phyloP scores from a whole-genome alignment of 2,329 filamentous ascomycete species.

The Aspergillus transmontanensis region DNA sequence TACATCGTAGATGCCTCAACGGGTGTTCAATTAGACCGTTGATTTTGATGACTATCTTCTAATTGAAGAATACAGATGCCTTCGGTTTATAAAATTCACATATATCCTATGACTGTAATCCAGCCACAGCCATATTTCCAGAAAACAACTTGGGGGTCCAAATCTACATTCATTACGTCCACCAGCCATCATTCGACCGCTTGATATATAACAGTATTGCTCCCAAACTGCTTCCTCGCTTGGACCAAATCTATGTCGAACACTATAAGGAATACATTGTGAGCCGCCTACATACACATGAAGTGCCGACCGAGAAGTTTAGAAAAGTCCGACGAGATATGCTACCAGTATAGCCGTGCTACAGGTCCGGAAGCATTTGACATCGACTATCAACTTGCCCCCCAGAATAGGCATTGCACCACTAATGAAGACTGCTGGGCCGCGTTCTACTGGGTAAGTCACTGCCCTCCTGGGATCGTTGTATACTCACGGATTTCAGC shows the following conservation, averaged over 20 bases:
- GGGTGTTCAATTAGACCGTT: not conserved
- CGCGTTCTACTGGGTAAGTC: conserved; percentile 43
- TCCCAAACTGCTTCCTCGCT: conserved; percentile 36
- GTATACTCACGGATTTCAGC: not conserved
- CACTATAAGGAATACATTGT: conserved; percentile 47
- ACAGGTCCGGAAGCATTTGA: conserved; percentile 43
- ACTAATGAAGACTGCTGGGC: conserved; percentile 44
- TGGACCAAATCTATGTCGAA: conserved; percentile 45
- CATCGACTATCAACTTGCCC: conserved; percentile 47
- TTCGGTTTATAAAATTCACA: not conserved
- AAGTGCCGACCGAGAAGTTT: conserved; percentile 44
- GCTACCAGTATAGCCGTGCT: conserved; percentile 42
- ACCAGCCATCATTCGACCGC: conserved; percentile 34
- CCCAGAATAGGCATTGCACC: conserved; percentile 42
- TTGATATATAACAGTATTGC: conserved; percentile 45
- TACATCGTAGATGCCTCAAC: not conserved
- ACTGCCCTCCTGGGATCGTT: not conserved
- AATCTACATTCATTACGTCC: conserved; percentile 30
- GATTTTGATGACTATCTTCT: not conserved
- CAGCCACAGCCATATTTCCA: conserved; percentile 12
- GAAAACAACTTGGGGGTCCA: conserved; percentile 14
- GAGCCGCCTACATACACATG: conserved; percentile 45
- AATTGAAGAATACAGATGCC: not conserved
- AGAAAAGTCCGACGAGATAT: conserved; percentile 44
- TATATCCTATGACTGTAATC: not conserved